Base-by-base conservation (phyloP, 768 basidiomycete genomes). In the Collybiopsis luxurians region DNA sequence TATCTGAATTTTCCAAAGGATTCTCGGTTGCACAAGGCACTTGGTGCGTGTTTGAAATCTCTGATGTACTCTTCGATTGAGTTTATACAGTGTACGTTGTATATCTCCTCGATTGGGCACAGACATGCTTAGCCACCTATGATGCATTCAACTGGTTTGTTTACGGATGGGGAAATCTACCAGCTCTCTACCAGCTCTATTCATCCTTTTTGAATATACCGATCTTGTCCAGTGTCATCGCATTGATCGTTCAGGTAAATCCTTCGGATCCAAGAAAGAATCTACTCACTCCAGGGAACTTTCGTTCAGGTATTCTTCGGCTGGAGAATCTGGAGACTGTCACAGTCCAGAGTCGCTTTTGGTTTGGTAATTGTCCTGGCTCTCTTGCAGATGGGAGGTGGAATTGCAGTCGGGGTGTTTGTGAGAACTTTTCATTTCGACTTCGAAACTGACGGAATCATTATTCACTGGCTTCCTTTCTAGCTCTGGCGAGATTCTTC, bases 121-220 rank as follows among this genome's bases (percentile, higher is more conserved):
- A 64, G 45, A 64, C 63, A 3, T 55, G 57, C 43, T 59, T 58
- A 15, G 61, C 61, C 3, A 64, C 63, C 1, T 62, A 64, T 28
- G 63, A 64, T 31, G 59, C 42, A 4, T 60, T 64, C 36, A 59
- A 64, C 17, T 64, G 63, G 63, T 64, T 62, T 34, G 61, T 62
- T 11, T 61, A 59, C 52, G 63, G 61, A 13, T 64, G 59, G 59
- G 63, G 63, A 10, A 44, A 40, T 19, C 48, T 50, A 12, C 47
- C 48, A 9, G 48, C 51, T 1, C 48, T 64, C 17, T 58, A 59
- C 51, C 34, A 43, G 9, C 12, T 59, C 1, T 60, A 51, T 44
- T 59, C 47, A 7, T n/a, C 34, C 1, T 64, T 58, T 38, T 49
- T 64, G 47, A 62, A 64, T 49, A 53, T 64, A 26, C 61, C 61